Percentiles rank a stretch among this genome's conserved stretches.
phyloP scores from a whole-genome alignment of 2,329 filamentous ascomycete genomes.

The Trichoderma breve region DNA sequence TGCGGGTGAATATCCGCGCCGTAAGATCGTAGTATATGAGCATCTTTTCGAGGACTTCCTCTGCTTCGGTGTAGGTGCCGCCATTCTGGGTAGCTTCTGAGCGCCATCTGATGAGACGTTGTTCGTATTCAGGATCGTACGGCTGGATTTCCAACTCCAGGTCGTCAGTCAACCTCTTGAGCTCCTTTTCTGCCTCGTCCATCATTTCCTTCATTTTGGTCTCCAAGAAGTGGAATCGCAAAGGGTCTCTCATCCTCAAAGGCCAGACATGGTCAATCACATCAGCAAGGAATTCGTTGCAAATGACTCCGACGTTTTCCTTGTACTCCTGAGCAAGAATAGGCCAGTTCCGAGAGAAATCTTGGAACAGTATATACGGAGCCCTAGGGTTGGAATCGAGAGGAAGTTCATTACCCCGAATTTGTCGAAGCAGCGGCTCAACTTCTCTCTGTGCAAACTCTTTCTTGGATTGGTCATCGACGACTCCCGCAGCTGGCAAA shows the following conservation, averaged over 20 bases:
- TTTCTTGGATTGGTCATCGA: slow-evolving; percentile 42
- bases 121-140: slow-evolving; percentile 53
- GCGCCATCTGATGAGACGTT: slow-evolving; percentile 49
- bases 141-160: slow-evolving; percentile 54
- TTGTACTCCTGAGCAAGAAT: slow-evolving; percentile 53
- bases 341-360: slow-evolving; percentile 53
- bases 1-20: slow-evolving; percentile 51
- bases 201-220: slow-evolving; percentile 48
- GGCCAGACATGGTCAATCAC: slow-evolving; percentile 52
- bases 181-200: slow-evolving; percentile 47
- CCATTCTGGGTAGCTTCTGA: slow-evolving; percentile 42
- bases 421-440: slow-evolving; percentile 48
- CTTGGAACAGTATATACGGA: slow-evolving; percentile 54
- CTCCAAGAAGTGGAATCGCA: slow-evolving; percentile 49
- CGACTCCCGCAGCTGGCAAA: slow-evolving; percentile 32
- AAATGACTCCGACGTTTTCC: slow-evolving; percentile 53
- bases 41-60: slow-evolving; percentile 56
- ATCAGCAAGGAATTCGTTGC: slow-evolving; percentile 52
- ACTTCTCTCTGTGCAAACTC: slow-evolving; percentile 50
- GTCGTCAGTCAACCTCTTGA: slow-evolving; percentile 47
- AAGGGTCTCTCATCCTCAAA: slow-evolving; percentile 49
- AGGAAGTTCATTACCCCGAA: slow-evolving; percentile 52
- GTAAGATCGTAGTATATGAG: slow-evolving; percentile 55
- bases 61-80: slow-evolving; percentile 48
- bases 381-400: slow-evolving; percentile 53